Evolutionary conservation across 108 stramenopile genomes (phyloP).

Genomic region (Cyclotella baltica): DNA sequence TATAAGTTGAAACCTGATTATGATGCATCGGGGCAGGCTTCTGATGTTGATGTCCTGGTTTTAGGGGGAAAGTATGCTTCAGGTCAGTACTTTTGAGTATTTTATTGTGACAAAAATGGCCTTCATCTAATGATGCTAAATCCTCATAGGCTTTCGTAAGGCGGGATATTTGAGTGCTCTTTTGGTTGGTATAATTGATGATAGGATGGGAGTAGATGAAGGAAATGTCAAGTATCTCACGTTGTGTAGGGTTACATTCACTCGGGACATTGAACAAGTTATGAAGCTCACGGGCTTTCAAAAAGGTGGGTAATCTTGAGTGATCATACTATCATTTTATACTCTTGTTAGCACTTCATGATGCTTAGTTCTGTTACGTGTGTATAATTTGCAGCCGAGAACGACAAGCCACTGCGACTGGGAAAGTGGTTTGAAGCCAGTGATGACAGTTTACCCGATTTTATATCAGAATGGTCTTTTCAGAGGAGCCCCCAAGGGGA

Average conservation of each 20-base stretch:
- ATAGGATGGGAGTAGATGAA: constrained; percentile 36
- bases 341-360: constrained; percentile 16
- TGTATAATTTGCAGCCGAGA: constrained; percentile 34
- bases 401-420: constrained; percentile 44
- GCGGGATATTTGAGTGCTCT: constrained; percentile 57
- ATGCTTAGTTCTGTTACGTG: constrained; percentile 46
- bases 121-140: too few species aligned
- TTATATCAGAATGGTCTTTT: constrained; percentile 69
- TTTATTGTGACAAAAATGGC: too few species aligned
- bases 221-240: constrained; percentile 62
- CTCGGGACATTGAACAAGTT: constrained; percentile 1
- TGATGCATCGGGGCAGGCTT: constrained; percentile 28
- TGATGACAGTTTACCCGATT: constrained; percentile 64
- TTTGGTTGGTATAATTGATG: constrained; percentile 74
- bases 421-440: constrained; percentile 72
- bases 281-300: constrained; percentile 22
- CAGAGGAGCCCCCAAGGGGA: constrained; percentile 59
- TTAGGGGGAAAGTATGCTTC: constrained; percentile 46
- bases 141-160: constrained; percentile 15
- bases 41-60: constrained; percentile 75
- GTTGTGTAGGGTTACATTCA: constrained; percentile 63
- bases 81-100: too few species aligned
- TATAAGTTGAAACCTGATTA: constrained; percentile 64
- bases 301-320: constrained; percentile 3
- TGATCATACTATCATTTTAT: not conserved